Evolutionary conservation across 176 grass and related monocot species (phyloP).

Genomic region (Neostapfia colusana): DNA sequence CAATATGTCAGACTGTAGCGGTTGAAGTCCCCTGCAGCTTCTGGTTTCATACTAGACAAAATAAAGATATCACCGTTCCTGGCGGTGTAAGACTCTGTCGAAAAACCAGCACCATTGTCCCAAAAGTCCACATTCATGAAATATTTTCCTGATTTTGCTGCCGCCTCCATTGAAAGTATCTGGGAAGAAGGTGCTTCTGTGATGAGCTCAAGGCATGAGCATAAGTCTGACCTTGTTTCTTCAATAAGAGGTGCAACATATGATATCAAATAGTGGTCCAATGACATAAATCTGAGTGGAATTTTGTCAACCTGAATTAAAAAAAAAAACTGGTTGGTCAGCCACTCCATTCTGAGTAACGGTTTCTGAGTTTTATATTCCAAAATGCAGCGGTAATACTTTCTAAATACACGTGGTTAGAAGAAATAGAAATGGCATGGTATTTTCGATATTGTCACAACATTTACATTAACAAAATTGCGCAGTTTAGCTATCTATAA

Average conservation of each 20-base stretch:
- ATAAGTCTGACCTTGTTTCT: conserved; percentile 64
- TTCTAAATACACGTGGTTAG: not conserved
- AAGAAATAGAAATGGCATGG: not conserved
- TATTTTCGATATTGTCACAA: not conserved
- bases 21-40: conserved; percentile 35
- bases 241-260: conserved; percentile 61
- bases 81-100: conserved; percentile 45
- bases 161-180: conserved; percentile 55
- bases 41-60: conserved; percentile 54
- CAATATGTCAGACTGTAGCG: conserved; percentile 53
- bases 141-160: conserved; percentile 30
- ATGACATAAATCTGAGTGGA: conserved; percentile 48
- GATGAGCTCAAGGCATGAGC: conserved; percentile 57
- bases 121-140: conserved; percentile 57
- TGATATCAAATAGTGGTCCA: conserved; percentile 47
- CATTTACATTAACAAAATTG: not conserved
- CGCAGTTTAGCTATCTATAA: not conserved
- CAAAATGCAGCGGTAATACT: not conserved
- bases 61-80: conserved; percentile 71
- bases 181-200: conserved; percentile 48
- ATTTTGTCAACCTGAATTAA: conserved; percentile 54
- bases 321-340: conserved; percentile 1
- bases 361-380: not conserved
- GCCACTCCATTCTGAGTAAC: not conserved
- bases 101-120: conserved; percentile 41